phyloP scores from a whole-genome alignment of 2,329 filamentous ascomycete species.

The Aspergillus cejpii region DNA sequence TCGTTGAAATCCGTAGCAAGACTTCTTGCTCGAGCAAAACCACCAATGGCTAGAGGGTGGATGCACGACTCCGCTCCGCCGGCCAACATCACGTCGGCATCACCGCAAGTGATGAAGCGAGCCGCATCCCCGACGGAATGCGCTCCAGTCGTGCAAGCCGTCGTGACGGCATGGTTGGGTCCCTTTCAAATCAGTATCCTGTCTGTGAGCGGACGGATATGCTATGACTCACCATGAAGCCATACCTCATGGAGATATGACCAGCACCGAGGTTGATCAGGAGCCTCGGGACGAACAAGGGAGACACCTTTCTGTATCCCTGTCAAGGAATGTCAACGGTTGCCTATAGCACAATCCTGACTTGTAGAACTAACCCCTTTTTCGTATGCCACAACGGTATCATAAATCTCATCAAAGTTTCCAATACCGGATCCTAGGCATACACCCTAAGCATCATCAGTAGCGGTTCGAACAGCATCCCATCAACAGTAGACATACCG shows the following conservation, averaged over 20 bases:
- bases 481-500: constrained; percentile 41
- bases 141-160: constrained; percentile 91
- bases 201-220: neutral
- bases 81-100: constrained; percentile 93
- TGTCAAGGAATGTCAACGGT: constrained; percentile 29
- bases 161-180: constrained; percentile 87
- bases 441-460: constrained; percentile 55
- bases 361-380: constrained; percentile 54
- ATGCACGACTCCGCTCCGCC: constrained; percentile 93
- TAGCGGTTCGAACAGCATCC: neutral
- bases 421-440: constrained; percentile 94
- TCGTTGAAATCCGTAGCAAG: constrained; percentile 76
- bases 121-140: constrained; percentile 91
- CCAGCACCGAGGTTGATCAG: constrained; percentile 93
- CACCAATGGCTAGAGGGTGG: constrained; percentile 85
- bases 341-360: neutral
- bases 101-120: constrained; percentile 83
- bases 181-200: constrained; percentile 46
- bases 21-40: constrained; percentile 82
- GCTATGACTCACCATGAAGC: constrained; percentile 53
- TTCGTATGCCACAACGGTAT: constrained; percentile 70
- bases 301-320: constrained; percentile 91
- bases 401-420: constrained; percentile 83
- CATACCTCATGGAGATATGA: constrained; percentile 87
- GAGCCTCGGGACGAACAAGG: constrained; percentile 84